Conservation (phyloP, 495 filamentous ascomycete genomes). For the Xylaria acuta region DNA sequence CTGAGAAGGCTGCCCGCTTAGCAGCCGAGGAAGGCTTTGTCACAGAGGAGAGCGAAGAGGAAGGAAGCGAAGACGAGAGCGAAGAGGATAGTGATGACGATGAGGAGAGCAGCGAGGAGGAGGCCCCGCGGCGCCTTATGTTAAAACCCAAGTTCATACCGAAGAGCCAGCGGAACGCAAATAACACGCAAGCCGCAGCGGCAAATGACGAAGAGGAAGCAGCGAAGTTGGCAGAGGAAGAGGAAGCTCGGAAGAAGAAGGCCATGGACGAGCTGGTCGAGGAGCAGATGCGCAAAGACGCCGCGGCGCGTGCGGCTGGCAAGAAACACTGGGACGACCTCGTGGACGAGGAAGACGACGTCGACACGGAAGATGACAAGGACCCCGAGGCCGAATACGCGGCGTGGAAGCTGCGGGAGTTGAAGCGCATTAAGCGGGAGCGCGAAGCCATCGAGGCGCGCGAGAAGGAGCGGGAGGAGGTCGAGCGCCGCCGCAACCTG, state of each 20-base stretch:
- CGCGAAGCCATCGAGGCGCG: slow-evolving; percentile 81
- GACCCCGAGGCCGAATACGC: slow-evolving; percentile 90
- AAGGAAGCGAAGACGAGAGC: slow-evolving; percentile 43
- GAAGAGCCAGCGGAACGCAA: slow-evolving; percentile 70
- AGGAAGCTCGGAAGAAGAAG: slow-evolving; percentile 67
- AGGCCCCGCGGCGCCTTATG: slow-evolving; percentile 75
- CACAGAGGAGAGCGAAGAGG: slow-evolving; percentile 63
- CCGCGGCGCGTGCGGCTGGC: slow-evolving; percentile 73
- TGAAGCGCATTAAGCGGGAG: slow-evolving; percentile 85
- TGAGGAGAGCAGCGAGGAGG: slow-evolving; percentile 68
- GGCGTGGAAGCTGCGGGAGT: slow-evolving; percentile 92
- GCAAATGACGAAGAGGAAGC: slow-evolving; percentile 39
- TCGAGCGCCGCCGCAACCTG: slow-evolving; percentile 86
- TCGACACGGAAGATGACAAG: slow-evolving; percentile 85
- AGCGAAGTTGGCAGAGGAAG: slow-evolving; percentile 45
- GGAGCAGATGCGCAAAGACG: slow-evolving; percentile 81
- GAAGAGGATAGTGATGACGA: slow-evolving; percentile 45
- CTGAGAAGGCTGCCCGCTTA: slow-evolving; percentile 49
- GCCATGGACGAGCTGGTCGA: slow-evolving; percentile 81
- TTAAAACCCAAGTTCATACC: slow-evolving; percentile 91
- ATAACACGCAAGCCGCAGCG: slow-evolving; percentile 24
- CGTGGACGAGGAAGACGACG: slow-evolving; percentile 75
- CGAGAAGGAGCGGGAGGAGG: slow-evolving; percentile 87
- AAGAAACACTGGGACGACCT: slow-evolving; percentile 90
- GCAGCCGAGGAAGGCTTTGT: slow-evolving; percentile 78